Conservation (phyloP, 768 basidiomycete species). For the Kwoniella sp. region DNA sequence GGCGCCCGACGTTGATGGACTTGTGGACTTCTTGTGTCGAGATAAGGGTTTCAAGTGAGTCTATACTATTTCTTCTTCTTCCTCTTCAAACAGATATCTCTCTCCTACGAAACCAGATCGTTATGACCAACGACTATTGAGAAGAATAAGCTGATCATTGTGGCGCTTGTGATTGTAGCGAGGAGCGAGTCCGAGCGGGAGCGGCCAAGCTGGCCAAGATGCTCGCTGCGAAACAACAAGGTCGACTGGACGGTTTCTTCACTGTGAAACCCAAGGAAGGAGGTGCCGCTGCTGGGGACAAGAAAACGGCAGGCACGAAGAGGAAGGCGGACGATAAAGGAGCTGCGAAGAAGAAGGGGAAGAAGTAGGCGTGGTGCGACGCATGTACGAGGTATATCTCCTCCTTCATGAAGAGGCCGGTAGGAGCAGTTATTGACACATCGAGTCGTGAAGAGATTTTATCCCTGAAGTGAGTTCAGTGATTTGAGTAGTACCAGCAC, state of each 20-base stretch:
- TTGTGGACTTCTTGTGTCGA: constrained; percentile 87
- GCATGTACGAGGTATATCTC: too few species aligned
- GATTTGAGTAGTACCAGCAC: too few species aligned
- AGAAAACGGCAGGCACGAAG: constrained; percentile 53
- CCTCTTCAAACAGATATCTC: background rate
- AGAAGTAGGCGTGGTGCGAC: constrained; percentile 49
- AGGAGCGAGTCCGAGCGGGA: constrained; percentile 93
- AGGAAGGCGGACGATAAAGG: constrained; percentile 61
- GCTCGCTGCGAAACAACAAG: constrained; percentile 88
- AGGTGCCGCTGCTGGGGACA: constrained; percentile 49
- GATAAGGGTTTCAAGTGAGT: constrained; percentile 97
- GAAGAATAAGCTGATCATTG: background rate
- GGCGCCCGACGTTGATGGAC: constrained; percentile 84
- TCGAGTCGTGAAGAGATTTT: too few species aligned
- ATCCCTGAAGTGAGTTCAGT: too few species aligned
- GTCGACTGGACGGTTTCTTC: constrained; percentile 94
- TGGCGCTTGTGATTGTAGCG: constrained; percentile 60
- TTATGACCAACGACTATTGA: too few species aligned
- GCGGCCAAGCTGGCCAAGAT: constrained; percentile 89
- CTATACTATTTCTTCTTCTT: background rate
- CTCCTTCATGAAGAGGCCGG: too few species aligned
- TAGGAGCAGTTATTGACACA: too few species aligned
- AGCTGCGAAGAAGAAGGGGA: constrained; percentile 55
- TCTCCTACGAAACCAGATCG: too few species aligned
- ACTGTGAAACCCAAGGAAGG: constrained; percentile 65